Base-by-base conservation (phyloP, 768 basidiomycete genomes). In the Rhodosporidiobolus odoratus region DNA sequence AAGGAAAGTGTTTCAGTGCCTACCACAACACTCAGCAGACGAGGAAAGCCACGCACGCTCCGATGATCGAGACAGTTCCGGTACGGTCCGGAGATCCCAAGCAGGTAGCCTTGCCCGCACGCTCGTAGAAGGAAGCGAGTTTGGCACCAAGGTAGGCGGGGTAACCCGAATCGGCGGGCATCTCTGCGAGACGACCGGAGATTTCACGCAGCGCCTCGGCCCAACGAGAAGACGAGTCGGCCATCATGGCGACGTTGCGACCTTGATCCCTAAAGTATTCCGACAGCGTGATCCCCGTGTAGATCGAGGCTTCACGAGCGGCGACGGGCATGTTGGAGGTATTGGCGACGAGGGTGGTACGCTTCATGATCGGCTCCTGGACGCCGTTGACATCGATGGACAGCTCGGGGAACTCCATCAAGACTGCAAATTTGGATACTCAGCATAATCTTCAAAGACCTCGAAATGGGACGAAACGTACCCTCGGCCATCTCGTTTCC, bases 301-400 rank as follows among this genome's bases (percentile, higher is more conserved):
- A 99, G 79, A 99, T 98, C 27, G 95, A 97, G 8, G 96, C 96
- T 81, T 99, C 96, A 75, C 96, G 91, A 53, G 96, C 96, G 53
- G 96, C 96, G 76, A 99, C 96, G 75, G 96, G 96, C 96, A 99
- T 99, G 83, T 98, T 98, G 58, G 96, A 99, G 4, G 96, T 99
- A 80, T 99, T 99, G 75, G 96, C 96, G 70, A 99, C 94, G 32
- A 99, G 87, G 21, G 94, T 92, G 0, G 96, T 99, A 69, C 96
- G 94, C 82, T 99, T 99, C 96, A 99, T 99, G 84, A 99, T 98
- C 41, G 96, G 96, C 80, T 99, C 96, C 85, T 94, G 88, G 60
- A 92, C 91, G 38, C 83, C 83, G 74, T 90, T 87, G 64, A 95
- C 83, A 60, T 96, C 92, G 88, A 97, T 90, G 3, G 89, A 91